phyloP scores from a whole-genome alignment of 495 filamentous ascomycete genomes.

The Aspergillus incahuasiensis region DNA sequence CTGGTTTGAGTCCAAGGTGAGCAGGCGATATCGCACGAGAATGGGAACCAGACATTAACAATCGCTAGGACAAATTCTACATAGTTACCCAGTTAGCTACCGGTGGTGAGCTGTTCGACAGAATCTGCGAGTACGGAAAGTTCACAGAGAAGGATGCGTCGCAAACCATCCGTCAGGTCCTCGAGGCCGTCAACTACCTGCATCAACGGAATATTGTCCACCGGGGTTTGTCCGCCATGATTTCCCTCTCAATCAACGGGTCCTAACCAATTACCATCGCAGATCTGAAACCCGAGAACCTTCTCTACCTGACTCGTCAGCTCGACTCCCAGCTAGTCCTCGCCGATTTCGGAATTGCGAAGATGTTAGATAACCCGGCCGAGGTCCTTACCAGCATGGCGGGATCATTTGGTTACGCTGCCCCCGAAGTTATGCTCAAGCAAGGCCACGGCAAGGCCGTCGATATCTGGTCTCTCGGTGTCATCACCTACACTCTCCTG shows the following conservation, averaged over 20 bases:
- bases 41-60: conserved; percentile 12
- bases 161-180: conserved; percentile 90
- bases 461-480: conserved; percentile 98
- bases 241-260: background rate
- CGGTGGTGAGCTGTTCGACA: conserved; percentile 94
- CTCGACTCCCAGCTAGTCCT: conserved; percentile 80
- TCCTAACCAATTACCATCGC: background rate
- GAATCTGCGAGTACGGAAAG: conserved; percentile 96
- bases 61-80: conserved; percentile 91
- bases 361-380: conserved; percentile 88
- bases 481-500: conserved; percentile 98
- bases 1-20: conserved; percentile 92
- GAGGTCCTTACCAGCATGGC: conserved; percentile 98
- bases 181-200: conserved; percentile 91
- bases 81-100: conserved; percentile 97
- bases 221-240: conserved; percentile 57
- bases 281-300: conserved; percentile 99
- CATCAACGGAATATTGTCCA: conserved; percentile 96
- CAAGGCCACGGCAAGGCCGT: conserved; percentile 97
- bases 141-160: conserved; percentile 99
- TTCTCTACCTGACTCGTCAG: conserved; percentile 82
- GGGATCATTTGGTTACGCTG: conserved; percentile 96
- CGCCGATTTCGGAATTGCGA: conserved; percentile 97
- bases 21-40: background rate
- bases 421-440: conserved; percentile 97